Evolutionary conservation across 2,329 filamentous ascomycete genomes (phyloP).

Genomic region (Xylaria sp.): DNA sequence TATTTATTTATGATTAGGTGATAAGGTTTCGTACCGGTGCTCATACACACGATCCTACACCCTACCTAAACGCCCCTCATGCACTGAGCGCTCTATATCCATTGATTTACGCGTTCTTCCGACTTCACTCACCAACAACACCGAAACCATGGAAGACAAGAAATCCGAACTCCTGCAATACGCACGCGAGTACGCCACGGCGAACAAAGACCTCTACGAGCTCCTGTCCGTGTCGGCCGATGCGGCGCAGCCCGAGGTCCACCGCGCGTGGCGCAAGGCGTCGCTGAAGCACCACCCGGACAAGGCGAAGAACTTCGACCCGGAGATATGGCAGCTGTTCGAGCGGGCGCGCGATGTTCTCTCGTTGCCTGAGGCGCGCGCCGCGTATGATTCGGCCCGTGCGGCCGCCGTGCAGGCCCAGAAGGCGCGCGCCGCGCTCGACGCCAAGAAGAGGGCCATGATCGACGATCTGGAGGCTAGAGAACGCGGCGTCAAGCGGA

Average conservation of each 20-base stretch:
- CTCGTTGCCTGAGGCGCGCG: slow-evolving; percentile 73
- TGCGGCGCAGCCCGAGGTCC: slow-evolving; percentile 76
- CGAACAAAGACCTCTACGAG: slow-evolving; percentile 77
- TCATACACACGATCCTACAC: background rate
- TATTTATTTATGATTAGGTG: background rate
- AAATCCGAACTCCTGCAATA: slow-evolving; percentile 61
- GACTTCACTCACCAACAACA: background rate
- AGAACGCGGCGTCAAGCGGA: slow-evolving; percentile 73
- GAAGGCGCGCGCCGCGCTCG: slow-evolving; percentile 77
- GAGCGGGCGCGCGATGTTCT: slow-evolving; percentile 89
- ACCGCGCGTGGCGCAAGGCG: slow-evolving; percentile 79
- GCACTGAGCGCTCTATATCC: background rate
- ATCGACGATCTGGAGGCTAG: slow-evolving; percentile 86
- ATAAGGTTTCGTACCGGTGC: background rate
- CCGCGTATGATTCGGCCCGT: slow-evolving; percentile 80
- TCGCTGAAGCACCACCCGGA: slow-evolving; percentile 95
- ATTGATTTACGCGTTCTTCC: background rate
- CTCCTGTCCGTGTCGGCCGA: slow-evolving; percentile 75
- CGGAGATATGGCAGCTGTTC: slow-evolving; percentile 84
- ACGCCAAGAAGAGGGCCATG: slow-evolving; percentile 77
- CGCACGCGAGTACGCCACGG: slow-evolving; percentile 68
- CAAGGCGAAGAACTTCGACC: slow-evolving; percentile 81
- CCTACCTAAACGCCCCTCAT: too few species aligned
- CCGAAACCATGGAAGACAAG: slow-evolving; percentile 50
- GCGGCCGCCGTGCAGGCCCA: slow-evolving; percentile 76